Base-by-base conservation (phyloP, 1,139 yeast species). In the Candida tropicalis region DNA sequence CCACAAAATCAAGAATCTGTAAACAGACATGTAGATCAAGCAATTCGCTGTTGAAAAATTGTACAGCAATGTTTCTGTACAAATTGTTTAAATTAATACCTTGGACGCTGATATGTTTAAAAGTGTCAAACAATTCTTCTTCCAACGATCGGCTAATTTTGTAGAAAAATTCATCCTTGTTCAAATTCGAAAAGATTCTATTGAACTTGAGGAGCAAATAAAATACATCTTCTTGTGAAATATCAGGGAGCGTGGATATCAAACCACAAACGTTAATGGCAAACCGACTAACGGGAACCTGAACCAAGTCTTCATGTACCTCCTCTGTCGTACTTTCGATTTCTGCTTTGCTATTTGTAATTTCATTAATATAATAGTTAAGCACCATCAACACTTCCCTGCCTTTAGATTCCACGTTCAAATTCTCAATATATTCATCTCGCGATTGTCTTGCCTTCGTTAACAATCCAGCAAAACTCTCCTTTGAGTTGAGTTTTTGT, bases 131-230 rank as follows among this genome's bases (percentile, higher is more conserved):
- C 4, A 51, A 53, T 22, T 54, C 43, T 22, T 70, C 76, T 49
- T 73, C 78, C 37, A 73, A 51, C 1, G 73, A 54, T 23, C 79
- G 49, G 43, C 57, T 63, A 11, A 63, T 60, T 50, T 68, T 68
- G 53, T 70, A 73, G 53, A 58, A 60, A 38, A 70, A 65, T 51
- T 72, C 78, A 12, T 68, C 70, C 45, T 62, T 63, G 36, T 62
- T 60, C 35, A 65, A 52, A 38, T 49, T 55, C 23, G 54, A 40
- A 39, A 63, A 62, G 27, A 68, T 40, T 47, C 65, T 66, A 47
- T 68, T 59, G 40, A 72, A 54, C 46, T 68, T 70, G 43, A 73
- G 57, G 16, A 73, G 52, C 3, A 73, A 42, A 25, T 63, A 66
- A 22, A 73, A 59, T 1, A 58, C 44, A 23, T 70, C 71, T 41